Evolutionary conservation across 2,329 filamentous ascomycete genomes (phyloP), one percentile per base, ranked within the genome.

Genomic region (Monilinia vaccinii-corymbosi): DNA sequence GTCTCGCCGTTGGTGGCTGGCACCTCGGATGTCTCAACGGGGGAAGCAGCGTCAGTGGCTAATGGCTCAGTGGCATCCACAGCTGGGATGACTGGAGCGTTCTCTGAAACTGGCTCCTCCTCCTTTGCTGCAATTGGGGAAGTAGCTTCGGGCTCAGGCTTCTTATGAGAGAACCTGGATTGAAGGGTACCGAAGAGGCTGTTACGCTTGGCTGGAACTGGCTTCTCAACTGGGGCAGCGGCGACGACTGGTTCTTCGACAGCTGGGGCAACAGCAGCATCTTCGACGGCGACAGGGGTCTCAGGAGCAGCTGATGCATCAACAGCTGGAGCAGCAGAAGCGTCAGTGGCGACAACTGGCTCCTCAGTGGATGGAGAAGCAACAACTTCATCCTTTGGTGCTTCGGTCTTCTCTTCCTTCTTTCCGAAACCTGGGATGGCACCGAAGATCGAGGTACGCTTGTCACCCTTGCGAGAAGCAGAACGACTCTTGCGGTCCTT

Each of bases 401-500:
- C 60, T 55, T 71, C 71, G 11, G 45, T 44, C 61, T 70, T 71
- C 48, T 72, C 71, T 36, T 72, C 73, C 59, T 72, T 70, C 65
- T 75, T 74, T 67, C 70, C 60, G 71, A 75, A 62, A 71, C 71
- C 70, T 76, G 79, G 71, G 64, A 85, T 77, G 68, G 70, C 75
- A 67, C 80, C 81, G 69, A 87, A 86, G 75, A 86, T 81, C 58
- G 84, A 86, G 50, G 76, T 75, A 56, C 84, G 83, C 82, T 59
- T 59, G 3, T 55, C 57, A 55, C 32, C 48, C 52, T 87, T 87
- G 71, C 81, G 81, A 72, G 83, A 86, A 55, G 79, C 79, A 67
- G 82, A 85, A 70, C 83, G 81, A 65, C 79, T 81, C 78, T 85
- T 85, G 65, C 80, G 75, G 71, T 83, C 78, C 69, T 84, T 79